phyloP scores from a whole-genome alignment of 2,329 filamentous ascomycete genomes.

The Pochonia chlamydosporia region DNA sequence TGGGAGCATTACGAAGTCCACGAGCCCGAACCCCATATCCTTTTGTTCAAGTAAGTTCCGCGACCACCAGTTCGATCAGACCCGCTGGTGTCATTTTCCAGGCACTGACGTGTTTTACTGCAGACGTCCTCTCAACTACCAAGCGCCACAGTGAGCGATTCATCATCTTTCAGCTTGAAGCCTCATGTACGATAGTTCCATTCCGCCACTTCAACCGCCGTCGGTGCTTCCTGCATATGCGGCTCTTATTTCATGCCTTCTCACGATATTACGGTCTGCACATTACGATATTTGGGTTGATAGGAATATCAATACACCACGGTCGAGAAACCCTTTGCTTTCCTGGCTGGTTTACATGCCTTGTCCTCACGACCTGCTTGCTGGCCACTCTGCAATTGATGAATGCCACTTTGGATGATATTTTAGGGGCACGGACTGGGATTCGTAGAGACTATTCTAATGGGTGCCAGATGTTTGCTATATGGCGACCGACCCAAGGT shows the following conservation, averaged over 20 bases:
- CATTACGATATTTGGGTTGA: conserved; percentile 11
- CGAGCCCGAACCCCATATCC: conserved; percentile 95
- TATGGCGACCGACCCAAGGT: neutral
- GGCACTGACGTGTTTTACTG: neutral
- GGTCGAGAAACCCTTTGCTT: neutral
- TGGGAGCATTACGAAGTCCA: conserved; percentile 99
- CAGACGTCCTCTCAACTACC: conserved; percentile 80
- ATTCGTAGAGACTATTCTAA: neutral
- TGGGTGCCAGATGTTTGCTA: neutral
- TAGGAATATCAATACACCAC: conserved; percentile 6
- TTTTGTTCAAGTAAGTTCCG: conserved; percentile 80
- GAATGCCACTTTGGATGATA: neutral
- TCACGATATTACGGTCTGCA: conserved; percentile 16
- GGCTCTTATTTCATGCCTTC: conserved; percentile 14
- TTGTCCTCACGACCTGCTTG: neutral
- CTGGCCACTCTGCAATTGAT: neutral
- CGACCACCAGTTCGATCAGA: neutral
- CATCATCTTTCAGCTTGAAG: conserved; percentile 6
- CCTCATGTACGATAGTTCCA: conserved; percentile 17
- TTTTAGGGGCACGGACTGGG: neutral
- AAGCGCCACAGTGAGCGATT: conserved; percentile 53
- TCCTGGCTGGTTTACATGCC: neutral
- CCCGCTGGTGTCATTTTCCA: neutral
- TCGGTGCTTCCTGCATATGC: conserved; percentile 12
- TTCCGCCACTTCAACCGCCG: conserved; percentile 4